Conservation (phyloP, 257 asterid genomes). For the Nicotiana sylvestris region DNA sequence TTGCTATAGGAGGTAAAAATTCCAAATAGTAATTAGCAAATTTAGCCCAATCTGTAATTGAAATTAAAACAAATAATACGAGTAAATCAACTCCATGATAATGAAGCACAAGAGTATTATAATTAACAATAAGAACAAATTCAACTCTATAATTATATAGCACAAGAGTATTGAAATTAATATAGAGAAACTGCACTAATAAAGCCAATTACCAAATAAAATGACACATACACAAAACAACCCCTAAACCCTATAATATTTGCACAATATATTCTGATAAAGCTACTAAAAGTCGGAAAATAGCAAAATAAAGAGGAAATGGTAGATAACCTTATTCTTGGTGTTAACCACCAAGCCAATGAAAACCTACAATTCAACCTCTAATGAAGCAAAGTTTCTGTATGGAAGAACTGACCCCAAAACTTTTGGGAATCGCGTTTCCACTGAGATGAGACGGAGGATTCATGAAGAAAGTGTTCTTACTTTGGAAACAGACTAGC, state of each 20-base stretch:
- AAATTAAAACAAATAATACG: background rate
- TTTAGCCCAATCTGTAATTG: background rate
- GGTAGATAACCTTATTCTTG: background rate
- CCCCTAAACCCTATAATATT: background rate
- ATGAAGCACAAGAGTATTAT: too few relatives aligned
- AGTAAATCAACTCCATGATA: too few relatives aligned
- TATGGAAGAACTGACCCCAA: conserved; percentile 28
- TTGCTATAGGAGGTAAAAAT: too few relatives aligned
- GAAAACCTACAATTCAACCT: background rate
- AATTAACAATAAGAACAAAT: background rate
- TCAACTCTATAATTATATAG: background rate
- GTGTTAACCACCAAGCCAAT: background rate
- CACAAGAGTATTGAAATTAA: background rate
- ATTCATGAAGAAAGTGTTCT: conserved; percentile 30
- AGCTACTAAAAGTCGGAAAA: background rate
- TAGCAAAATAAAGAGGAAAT: background rate
- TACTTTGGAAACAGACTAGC: conserved; percentile 14
- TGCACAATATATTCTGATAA: too few relatives aligned
- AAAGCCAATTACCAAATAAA: background rate
- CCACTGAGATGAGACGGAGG: conserved; percentile 20
- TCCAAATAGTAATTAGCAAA: too few relatives aligned
- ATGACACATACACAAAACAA: background rate
- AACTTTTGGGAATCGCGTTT: conserved; percentile 28
- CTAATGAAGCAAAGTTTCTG: conserved; percentile 35
- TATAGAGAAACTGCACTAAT: background rate